Evolutionary conservation across 768 basidiomycete species (phyloP), one percentile per base, ranked within the genome.

Genomic region (Boletus huronensis): DNA sequence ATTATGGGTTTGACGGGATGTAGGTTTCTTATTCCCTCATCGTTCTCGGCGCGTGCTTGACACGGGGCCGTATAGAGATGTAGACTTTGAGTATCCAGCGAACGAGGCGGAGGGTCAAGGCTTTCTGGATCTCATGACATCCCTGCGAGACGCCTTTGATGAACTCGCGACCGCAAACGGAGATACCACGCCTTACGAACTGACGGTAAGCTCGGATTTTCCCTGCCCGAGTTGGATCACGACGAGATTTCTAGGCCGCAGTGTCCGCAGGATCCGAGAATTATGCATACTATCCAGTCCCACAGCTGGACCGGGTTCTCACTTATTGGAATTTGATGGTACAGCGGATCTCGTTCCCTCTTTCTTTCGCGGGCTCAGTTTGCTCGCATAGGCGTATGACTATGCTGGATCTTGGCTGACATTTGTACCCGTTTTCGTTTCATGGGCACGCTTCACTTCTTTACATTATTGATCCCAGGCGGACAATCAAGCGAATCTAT

Each of bases 321-420:
- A 79, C 75, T 43, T 88, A 83, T 73, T 92, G 89, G 89, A 90
- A 93, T 64, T 67, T 93, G 49, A 92, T 93, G 90, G 87, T 82
- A 42, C 23, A 65, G 26, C 1, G 6, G 14, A 42, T 32, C 55
- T 45, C 17, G 23, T 43, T 35, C 32, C 21, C 9, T 36, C 25
- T 35, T 29, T 34, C 6, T 2, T 2, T 19, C 26, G 28, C 9
- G 36, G 17, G 21, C 49, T 47, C 6, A 61, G 26, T 25, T 50
- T 48, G 5, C 6, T 41, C 17, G 39, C 17, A 57, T 14, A 86
- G 85, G 83, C 83, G 16, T 87, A 87, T 58, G 86, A 90, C 65
- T 90, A 88, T 66, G 80, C 88, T 41, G 89, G 88, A 1, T 84
- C 87, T 1, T 93, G 90, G 90, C 68, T 86, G 31, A 78, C 75